Percentiles rank a stretch among this genome's conserved stretches.
Conservation (phyloP, 371 early-diverging fungal species). For the Mucor piriformis region DNA sequence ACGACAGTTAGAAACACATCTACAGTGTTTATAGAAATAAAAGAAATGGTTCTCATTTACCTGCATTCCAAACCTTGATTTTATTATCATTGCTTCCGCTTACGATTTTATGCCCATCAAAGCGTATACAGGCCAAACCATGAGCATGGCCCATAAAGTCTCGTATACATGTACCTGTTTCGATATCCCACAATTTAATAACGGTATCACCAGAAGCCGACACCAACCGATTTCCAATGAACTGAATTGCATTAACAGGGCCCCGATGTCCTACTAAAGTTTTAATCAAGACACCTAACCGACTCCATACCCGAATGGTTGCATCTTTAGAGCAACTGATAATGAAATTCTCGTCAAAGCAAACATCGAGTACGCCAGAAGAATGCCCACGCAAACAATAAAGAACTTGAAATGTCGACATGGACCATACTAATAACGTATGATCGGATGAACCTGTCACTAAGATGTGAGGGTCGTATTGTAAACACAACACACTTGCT, state of each 20-base stretch:
- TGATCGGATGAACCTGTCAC: slow-evolving; percentile 93
- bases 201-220: slow-evolving; percentile 88
- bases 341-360: slow-evolving; percentile 71
- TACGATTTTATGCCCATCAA: slow-evolving; percentile 83
- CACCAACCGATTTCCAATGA: slow-evolving; percentile 65
- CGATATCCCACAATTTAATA: slow-evolving; percentile 86
- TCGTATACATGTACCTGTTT: slow-evolving; percentile 66
- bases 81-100: slow-evolving; percentile 94
- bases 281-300: slow-evolving; percentile 50
- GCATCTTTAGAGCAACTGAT: slow-evolving; percentile 93
- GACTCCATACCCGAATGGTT: slow-evolving; percentile 87
- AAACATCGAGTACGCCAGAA: slow-evolving; percentile 79
- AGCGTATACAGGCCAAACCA: slow-evolving; percentile 93
- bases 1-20: background rate
- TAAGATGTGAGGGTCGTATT: slow-evolving; percentile 78
- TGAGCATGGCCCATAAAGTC: slow-evolving; percentile 75
- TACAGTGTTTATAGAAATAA: background rate
- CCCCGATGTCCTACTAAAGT: slow-evolving; percentile 82
- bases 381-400: slow-evolving; percentile 70
- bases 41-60: background rate
- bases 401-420: slow-evolving; percentile 43
- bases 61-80: slow-evolving; percentile 93
- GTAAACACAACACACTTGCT: slow-evolving; percentile 88
- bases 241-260: slow-evolving; percentile 88
- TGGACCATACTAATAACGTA: slow-evolving; percentile 87